phyloP scores from a whole-genome alignment of 345 rosid species.

The Trapa bicornis region DNA sequence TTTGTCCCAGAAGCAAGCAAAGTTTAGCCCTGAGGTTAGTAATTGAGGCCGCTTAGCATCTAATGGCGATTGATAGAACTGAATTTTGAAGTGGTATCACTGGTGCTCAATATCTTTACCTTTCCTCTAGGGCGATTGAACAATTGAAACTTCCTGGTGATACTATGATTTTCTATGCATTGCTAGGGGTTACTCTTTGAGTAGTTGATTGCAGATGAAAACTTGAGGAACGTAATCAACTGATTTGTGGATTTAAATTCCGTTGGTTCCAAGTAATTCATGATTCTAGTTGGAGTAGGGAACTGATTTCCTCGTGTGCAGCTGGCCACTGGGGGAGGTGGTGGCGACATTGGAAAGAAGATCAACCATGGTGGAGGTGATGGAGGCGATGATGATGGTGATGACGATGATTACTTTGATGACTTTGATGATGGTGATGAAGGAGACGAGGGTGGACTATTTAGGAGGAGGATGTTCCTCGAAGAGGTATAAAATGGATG shows the following conservation, averaged over 20 bases:
- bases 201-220: not conserved
- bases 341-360: slow-evolving; percentile 85
- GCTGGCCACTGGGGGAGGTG: slow-evolving; percentile 88
- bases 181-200: not conserved
- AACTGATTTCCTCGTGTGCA: slow-evolving; percentile 19
- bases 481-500: slow-evolving; percentile 52
- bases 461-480: slow-evolving; percentile 69
- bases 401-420: slow-evolving; percentile 94
- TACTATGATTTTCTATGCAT: not conserved
- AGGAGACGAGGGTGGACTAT: slow-evolving; percentile 88
- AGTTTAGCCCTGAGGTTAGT: slow-evolving; percentile 67
- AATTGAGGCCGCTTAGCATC: not conserved
- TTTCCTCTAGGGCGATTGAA: not conserved
- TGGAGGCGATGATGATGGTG: slow-evolving; percentile 96
- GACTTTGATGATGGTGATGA: slow-evolving; percentile 87
- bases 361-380: slow-evolving; percentile 88
- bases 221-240: not conserved
- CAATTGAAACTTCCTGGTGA: not conserved
- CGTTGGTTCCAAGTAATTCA: not conserved
- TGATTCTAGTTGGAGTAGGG: slow-evolving; percentile 2
- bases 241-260: not conserved
- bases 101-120: not conserved
- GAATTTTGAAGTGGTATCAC: too few species aligned
- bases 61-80: too few species aligned
- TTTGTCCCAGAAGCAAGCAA: slow-evolving; percentile 42